A percentile compares a stretch with the other conserved stretches of the same genome.
phyloP scores from a whole-genome alignment of 176 grass and related monocot genomes.

The Zoysia japonica region DNA sequence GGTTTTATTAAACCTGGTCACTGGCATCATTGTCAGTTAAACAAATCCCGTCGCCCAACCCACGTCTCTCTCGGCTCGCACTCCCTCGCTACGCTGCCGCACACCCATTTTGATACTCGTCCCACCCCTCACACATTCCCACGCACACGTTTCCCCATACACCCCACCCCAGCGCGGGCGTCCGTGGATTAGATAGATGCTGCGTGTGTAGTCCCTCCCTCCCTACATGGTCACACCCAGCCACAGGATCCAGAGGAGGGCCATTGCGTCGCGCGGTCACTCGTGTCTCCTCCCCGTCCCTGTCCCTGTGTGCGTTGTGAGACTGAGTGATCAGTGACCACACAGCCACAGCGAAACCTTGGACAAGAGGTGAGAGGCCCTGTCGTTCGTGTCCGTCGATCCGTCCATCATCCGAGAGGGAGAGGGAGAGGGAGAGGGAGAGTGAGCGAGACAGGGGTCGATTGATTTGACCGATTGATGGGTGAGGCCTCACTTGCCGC shows the following conservation, averaged over 20 bases:
- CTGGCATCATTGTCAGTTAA: too few species aligned
- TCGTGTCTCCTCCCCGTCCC: not conserved
- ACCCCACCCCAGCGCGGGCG: not conserved
- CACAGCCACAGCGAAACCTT: slow-evolving; percentile 29
- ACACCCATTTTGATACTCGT: too few species aligned
- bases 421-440: too few species aligned
- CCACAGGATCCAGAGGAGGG: not conserved
- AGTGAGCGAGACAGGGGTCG: too few species aligned
- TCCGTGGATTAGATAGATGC: slow-evolving; percentile 27
- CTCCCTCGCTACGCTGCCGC: too few species aligned
- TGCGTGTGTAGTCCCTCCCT: not conserved
- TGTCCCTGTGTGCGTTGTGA: too few species aligned
- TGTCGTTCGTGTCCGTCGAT: slow-evolving; percentile 59
- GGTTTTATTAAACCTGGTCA: too few species aligned
- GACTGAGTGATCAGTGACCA: too few species aligned
- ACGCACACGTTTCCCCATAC: slow-evolving; percentile 60
- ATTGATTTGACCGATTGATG: slow-evolving; percentile 42
- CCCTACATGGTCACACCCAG: not conserved
- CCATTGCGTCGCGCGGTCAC: slow-evolving; percentile 24
- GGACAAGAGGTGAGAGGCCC: slow-evolving; percentile 64
- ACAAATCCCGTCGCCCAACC: too few species aligned
- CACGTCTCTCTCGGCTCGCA: not conserved
- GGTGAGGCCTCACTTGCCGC: slow-evolving; percentile 56
- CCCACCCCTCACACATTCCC: slow-evolving; percentile 60
- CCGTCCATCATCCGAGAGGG: not conserved